A percentile compares a stretch with the other conserved stretches of the same genome.
phyloP scores from a whole-genome alignment of 345 rosid species.

The Euphorbia lathyris region DNA sequence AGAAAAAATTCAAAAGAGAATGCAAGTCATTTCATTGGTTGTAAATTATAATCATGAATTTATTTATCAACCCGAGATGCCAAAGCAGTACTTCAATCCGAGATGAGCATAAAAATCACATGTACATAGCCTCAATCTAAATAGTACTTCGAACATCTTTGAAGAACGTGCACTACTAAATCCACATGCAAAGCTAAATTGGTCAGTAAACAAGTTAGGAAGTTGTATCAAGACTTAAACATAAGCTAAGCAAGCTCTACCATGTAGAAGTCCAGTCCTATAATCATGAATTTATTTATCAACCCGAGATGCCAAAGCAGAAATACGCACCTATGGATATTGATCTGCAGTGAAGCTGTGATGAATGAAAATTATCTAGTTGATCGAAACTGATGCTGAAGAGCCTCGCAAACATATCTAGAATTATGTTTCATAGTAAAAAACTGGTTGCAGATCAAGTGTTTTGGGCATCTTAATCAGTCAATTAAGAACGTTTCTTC shows the following conservation, averaged over 20 bases:
- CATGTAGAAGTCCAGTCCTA: too few species aligned
- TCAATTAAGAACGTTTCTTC: constrained; percentile 38
- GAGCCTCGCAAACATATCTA: background rate
- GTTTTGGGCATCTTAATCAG: constrained; percentile 12
- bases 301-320: background rate
- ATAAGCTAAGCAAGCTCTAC: too few species aligned
- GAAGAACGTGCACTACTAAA: background rate
- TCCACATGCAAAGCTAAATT: background rate
- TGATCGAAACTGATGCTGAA: background rate
- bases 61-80: background rate
- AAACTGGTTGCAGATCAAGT: background rate
- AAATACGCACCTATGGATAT: constrained; percentile 3
- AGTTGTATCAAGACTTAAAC: background rate
- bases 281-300: too few species aligned
- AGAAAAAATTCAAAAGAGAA: background rate
- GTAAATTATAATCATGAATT: background rate
- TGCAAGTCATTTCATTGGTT: background rate
- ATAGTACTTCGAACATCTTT: background rate
- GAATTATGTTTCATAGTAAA: background rate
- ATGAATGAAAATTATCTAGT: background rate
- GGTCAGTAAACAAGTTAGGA: background rate
- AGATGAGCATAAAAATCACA: background rate
- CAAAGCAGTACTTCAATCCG: too few species aligned
- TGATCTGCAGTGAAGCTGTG: background rate
- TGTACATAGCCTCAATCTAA: background rate